These are phyloP conservation scores for Trichoderma atrobrunneum DNA, from an alignment of 2,329 filamentous ascomycete genomes.

Conservation along the genomic window DNA sequence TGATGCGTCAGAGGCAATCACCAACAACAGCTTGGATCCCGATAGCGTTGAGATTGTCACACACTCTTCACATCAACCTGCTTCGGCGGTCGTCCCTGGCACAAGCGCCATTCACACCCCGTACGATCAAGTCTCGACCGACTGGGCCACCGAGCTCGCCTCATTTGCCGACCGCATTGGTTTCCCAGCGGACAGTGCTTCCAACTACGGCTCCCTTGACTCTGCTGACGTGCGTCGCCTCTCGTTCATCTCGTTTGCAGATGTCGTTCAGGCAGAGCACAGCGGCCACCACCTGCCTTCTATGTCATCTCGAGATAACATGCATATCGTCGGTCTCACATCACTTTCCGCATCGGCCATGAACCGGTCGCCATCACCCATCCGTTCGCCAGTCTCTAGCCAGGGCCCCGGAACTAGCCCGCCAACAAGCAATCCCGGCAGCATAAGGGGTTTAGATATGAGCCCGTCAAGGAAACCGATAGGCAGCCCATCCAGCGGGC, in stretches of 20 bases:
- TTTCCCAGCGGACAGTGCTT: slow-evolving; percentile 57
- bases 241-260: slow-evolving; percentile 95
- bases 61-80: slow-evolving; percentile 78
- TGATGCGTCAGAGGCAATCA: slow-evolving; percentile 88
- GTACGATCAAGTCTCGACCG: slow-evolving; percentile 44
- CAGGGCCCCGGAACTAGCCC: slow-evolving; percentile 67
- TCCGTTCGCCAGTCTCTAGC: slow-evolving; percentile 75
- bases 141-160: slow-evolving; percentile 58
- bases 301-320: slow-evolving; percentile 62
- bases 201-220: slow-evolving; percentile 76
- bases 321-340: slow-evolving; percentile 66
- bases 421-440: slow-evolving; percentile 72
- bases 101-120: slow-evolving; percentile 33
- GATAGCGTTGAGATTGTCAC: slow-evolving; percentile 92
- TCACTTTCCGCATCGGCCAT: slow-evolving; percentile 50
- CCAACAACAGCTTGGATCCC: slow-evolving; percentile 77
- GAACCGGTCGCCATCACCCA: slow-evolving; percentile 74
- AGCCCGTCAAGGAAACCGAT: slow-evolving; percentile 60
- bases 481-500: slow-evolving; percentile 61
- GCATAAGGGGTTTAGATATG: slow-evolving; percentile 70
- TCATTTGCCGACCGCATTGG: slow-evolving; percentile 49
- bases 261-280: slow-evolving; percentile 86
- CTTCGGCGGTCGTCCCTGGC: slow-evolving; percentile 63
- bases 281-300: slow-evolving; percentile 52
- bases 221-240: slow-evolving; percentile 73